Conservation (phyloP, 1,139 yeast genomes). For the Suhomyces atakaporum region DNA sequence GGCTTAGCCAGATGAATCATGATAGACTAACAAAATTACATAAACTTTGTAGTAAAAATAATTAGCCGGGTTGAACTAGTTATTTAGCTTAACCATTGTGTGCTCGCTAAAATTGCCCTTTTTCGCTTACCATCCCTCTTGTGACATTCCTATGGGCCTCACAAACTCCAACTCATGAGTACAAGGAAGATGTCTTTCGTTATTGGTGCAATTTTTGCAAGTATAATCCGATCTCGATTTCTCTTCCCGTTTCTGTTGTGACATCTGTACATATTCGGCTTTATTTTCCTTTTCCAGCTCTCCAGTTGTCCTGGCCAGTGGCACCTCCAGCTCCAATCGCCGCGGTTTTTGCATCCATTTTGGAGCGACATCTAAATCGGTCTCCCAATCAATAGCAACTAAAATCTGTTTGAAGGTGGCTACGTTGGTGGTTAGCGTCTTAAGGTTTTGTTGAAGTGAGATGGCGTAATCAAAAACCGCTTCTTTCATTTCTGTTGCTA, state of each 20-base stretch:
- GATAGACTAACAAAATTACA: too few relatives aligned
- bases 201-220: not conserved
- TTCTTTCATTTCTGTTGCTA: slow-evolving; percentile 46
- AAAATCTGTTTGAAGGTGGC: slow-evolving; percentile 22
- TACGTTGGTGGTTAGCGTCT: slow-evolving; percentile 32
- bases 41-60: too few relatives aligned
- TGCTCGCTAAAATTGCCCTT: too few relatives aligned
- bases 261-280: not conserved
- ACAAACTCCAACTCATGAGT: too few relatives aligned
- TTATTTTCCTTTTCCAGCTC: not conserved
- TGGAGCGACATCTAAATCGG: slow-evolving; percentile 4
- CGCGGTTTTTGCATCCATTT: slow-evolving; percentile 8
- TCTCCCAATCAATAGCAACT: slow-evolving; percentile 13
- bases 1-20: too few relatives aligned
- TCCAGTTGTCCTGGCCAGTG: not conserved
- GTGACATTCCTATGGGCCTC: too few relatives aligned
- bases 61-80: too few relatives aligned
- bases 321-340: not conserved
- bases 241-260: slow-evolving; percentile 2
- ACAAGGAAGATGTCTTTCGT: not conserved
- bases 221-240: slow-evolving; percentile 1
- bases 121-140: too few relatives aligned
- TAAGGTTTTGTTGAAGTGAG: slow-evolving; percentile 36
- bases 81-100: too few relatives aligned
- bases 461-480: slow-evolving; percentile 45